A percentile compares a stretch with the other conserved stretches of the same genome.
Evolutionary conservation across 1,284 basidiomycete species (phyloP).

Genomic region (Erythrobasidium hasegawianum): DNA sequence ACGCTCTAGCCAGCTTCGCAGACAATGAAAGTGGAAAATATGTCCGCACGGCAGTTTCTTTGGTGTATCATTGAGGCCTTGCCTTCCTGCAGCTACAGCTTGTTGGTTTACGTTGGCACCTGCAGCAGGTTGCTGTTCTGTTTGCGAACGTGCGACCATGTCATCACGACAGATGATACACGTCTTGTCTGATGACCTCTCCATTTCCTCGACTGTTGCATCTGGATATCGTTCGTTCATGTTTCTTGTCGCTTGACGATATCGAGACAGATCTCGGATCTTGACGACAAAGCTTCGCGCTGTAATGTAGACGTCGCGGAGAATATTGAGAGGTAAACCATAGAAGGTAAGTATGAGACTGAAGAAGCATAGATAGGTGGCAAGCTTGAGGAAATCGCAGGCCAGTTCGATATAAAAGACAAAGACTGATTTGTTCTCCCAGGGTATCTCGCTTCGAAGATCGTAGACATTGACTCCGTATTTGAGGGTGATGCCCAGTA

Average conservation of each 20-base stretch:
- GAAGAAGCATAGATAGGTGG: slow-evolving; percentile 90
- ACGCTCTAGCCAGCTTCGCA: slow-evolving; percentile 94
- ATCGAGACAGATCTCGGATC: slow-evolving; percentile 78
- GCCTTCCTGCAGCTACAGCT: slow-evolving; percentile 46
- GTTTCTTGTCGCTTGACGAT: slow-evolving; percentile 87
- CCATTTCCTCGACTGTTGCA: slow-evolving; percentile 78
- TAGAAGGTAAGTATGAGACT: slow-evolving; percentile 86
- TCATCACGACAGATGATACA: slow-evolving; percentile 99
- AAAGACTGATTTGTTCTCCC: slow-evolving; percentile 98
- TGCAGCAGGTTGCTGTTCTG: slow-evolving; percentile 36
- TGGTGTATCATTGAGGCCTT: slow-evolving; percentile 87
- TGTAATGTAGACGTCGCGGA: slow-evolving; percentile 94
- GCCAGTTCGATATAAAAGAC: slow-evolving; percentile 88
- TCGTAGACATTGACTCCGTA: slow-evolving; percentile 83
- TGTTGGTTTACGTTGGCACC: slow-evolving; percentile 25
- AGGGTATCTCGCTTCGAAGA: slow-evolving; percentile 56
- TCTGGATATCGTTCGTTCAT: slow-evolving; percentile 96
- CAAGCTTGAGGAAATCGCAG: slow-evolving; percentile 65
- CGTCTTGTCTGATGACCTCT: slow-evolving; percentile 74
- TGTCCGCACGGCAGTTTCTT: slow-evolving; percentile 96
- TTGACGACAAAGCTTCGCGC: slow-evolving; percentile 86
- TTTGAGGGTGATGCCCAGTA: slow-evolving; percentile 72
- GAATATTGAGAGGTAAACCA: slow-evolving; percentile 92
- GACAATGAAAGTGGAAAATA: slow-evolving; percentile 96
- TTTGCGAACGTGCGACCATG: slow-evolving; percentile 56